Evolutionary conservation across 2,329 filamentous ascomycete genomes (phyloP).

Genomic region (Alternaria panax): DNA sequence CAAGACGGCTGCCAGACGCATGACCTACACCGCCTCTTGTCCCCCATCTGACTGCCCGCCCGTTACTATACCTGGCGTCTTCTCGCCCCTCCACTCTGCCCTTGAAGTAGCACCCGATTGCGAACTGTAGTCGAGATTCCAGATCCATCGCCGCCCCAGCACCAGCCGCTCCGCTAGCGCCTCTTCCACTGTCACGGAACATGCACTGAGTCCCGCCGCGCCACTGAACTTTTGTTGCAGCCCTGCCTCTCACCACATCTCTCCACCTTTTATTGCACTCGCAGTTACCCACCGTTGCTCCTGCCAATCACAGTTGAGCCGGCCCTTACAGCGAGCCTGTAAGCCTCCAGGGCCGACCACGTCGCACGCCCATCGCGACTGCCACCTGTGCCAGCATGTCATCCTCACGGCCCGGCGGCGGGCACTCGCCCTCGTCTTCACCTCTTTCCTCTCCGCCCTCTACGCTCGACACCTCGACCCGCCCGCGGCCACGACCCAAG

Average conservation of each 20-base stretch:
- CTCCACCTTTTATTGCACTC: constrained; percentile 8
- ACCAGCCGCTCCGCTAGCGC: constrained; percentile 13
- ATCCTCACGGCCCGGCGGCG: constrained; percentile 10
- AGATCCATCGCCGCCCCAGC: neutral
- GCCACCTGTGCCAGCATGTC: constrained; percentile 17
- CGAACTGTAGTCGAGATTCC: neutral
- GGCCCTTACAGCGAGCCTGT: constrained; percentile 12
- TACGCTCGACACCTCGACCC: constrained; percentile 27
- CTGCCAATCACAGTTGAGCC: constrained; percentile 25
- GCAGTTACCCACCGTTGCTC: constrained; percentile 1
- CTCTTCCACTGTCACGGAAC: constrained; percentile 5
- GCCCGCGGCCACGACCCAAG: constrained; percentile 36
- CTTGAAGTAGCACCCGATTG: neutral
- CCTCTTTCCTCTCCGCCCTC: constrained; percentile 25
- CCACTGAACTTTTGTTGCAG: constrained; percentile 8
- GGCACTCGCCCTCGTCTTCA: constrained; percentile 22
- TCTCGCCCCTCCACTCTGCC: neutral
- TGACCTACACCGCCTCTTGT: constrained; percentile 30
- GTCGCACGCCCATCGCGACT: constrained; percentile 18
- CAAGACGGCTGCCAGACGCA: constrained; percentile 9
- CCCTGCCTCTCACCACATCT: constrained; percentile 16
- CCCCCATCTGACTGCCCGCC: neutral
- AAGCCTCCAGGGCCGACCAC: constrained; percentile 19
- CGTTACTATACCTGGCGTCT: neutral
- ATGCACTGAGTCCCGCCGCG: constrained; percentile 3